Percentiles rank a stretch among this genome's conserved stretches.
phyloP scores from a whole-genome alignment of 495 filamentous ascomycete genomes.

The Podospora fimiseda region DNA sequence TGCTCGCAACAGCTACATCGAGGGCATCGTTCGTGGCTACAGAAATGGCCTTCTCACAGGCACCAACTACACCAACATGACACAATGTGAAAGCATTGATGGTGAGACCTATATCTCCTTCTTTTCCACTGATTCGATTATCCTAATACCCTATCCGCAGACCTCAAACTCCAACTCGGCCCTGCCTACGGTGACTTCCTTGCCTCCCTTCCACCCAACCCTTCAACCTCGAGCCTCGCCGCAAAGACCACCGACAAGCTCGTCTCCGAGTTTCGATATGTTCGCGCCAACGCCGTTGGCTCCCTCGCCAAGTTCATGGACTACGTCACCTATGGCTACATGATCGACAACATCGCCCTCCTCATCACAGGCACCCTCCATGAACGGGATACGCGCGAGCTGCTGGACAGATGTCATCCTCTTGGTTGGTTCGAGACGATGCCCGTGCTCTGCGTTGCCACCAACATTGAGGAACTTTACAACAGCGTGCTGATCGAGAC shows the following conservation, averaged over 20 bases:
- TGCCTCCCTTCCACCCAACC: slow-evolving; percentile 86
- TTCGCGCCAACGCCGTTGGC: slow-evolving; percentile 85
- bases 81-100: slow-evolving; percentile 97
- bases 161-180: slow-evolving; percentile 94
- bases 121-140: not conserved
- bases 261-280: slow-evolving; percentile 92
- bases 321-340: slow-evolving; percentile 97
- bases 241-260: slow-evolving; percentile 96
- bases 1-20: slow-evolving; percentile 63
- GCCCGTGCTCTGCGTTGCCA: slow-evolving; percentile 94
- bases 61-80: slow-evolving; percentile 92
- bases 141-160: slow-evolving; percentile 37
- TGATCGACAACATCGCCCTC: slow-evolving; percentile 99
- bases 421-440: slow-evolving; percentile 98
- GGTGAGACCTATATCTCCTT: slow-evolving; percentile 47
- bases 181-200: slow-evolving; percentile 98
- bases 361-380: slow-evolving; percentile 97
- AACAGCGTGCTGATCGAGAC: slow-evolving; percentile 97
- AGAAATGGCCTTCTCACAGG: slow-evolving; percentile 86
- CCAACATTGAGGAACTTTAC: slow-evolving; percentile 97
- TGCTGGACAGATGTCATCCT: slow-evolving; percentile 92
- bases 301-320: slow-evolving; percentile 90
- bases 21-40: slow-evolving; percentile 95
- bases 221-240: slow-evolving; percentile 90
- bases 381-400: slow-evolving; percentile 92